A percentile compares a stretch with the other conserved stretches of the same genome.
Conservation (phyloP, 306 rosid genomes). For the Styphnolobium japonicum region DNA sequence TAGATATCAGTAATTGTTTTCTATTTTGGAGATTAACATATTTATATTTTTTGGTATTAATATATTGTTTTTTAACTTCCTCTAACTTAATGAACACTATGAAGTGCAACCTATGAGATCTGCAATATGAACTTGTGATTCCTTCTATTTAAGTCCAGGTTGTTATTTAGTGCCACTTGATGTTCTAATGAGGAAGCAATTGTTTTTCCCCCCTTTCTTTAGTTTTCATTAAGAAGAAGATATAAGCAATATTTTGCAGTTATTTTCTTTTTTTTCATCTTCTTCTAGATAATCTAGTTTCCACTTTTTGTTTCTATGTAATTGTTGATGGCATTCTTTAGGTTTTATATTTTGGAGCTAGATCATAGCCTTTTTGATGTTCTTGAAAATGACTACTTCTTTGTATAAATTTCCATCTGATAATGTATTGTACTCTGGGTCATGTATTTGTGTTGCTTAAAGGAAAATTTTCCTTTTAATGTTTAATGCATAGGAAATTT, state of each 20-base stretch:
- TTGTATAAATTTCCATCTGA: neutral
- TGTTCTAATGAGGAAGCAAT: neutral
- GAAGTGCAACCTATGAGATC: neutral
- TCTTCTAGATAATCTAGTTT: neutral
- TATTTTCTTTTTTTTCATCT: slow-evolving; percentile 13
- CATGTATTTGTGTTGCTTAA: neutral
- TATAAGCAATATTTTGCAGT: neutral
- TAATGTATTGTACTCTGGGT: neutral
- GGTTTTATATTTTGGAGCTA: slow-evolving; percentile 9
- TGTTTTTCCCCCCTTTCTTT: neutral
- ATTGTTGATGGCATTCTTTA: neutral
- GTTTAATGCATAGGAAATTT: neutral
- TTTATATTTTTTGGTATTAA: neutral
- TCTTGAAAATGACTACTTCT: neutral
- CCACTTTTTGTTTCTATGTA: neutral
- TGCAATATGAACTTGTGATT: neutral
- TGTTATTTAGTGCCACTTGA: neutral
- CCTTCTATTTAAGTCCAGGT: neutral
- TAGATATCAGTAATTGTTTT: neutral
- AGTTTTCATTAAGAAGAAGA: neutral
- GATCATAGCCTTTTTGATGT: neutral
- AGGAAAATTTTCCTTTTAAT: neutral
- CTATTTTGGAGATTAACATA: neutral
- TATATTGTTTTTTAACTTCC: neutral
- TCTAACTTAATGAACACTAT: neutral